Percentiles rank a stretch among this genome's conserved stretches.
phyloP scores from a whole-genome alignment of 2,329 filamentous ascomycete genomes.

The Aspergillus sergii region DNA sequence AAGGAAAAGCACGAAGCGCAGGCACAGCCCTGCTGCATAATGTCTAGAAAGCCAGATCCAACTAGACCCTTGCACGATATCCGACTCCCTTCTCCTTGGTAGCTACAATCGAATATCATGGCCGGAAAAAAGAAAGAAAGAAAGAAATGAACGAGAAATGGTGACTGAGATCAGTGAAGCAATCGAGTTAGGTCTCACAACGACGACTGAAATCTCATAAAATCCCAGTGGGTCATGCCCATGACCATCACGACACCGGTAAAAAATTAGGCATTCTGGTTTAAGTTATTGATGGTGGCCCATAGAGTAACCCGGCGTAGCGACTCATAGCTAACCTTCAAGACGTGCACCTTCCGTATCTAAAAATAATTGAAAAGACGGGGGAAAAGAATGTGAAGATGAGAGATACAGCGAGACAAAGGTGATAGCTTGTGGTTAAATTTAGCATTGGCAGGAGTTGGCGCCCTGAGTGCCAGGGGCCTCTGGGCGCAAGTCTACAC shows the following conservation, averaged over 20 bases:
- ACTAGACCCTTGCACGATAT: conserved; percentile 24
- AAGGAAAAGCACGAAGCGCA: conserved; percentile 25
- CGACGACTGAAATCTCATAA: conserved; percentile 3
- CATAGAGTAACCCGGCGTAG: conserved; percentile 6
- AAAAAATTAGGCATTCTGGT: conserved; percentile 19
- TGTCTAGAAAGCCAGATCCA: conserved; percentile 36
- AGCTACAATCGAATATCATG: conserved; percentile 9
- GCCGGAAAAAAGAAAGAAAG: conserved; percentile 11
- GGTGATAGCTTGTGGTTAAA: conserved; percentile 7
- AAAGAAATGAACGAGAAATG: conserved; percentile 9
- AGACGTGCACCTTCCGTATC: conserved; percentile 21
- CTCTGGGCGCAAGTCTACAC: conserved; percentile 69
- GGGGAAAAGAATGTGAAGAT: conserved; percentile 14
- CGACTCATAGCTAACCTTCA: conserved; percentile 13
- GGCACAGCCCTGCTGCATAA: conserved; percentile 29
- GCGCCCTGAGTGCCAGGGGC: conserved; percentile 62
- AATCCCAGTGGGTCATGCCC: conserved; percentile 5
- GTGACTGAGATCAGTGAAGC: conserved; percentile 10
- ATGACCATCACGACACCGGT: conserved; percentile 16
- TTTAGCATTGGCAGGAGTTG: conserved; percentile 66
- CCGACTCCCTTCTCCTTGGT: background rate
- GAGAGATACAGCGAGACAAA: conserved; percentile 1
- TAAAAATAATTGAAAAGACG: conserved; percentile 18
- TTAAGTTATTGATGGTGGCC: conserved; percentile 13
- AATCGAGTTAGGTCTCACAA: background rate